A percentile compares a stretch with the other conserved stretches of the same genome.
These are phyloP conservation scores for Fomes fomentarius DNA, from an alignment of 1,284 basidiomycete species.

Conservation along the genomic window DNA sequence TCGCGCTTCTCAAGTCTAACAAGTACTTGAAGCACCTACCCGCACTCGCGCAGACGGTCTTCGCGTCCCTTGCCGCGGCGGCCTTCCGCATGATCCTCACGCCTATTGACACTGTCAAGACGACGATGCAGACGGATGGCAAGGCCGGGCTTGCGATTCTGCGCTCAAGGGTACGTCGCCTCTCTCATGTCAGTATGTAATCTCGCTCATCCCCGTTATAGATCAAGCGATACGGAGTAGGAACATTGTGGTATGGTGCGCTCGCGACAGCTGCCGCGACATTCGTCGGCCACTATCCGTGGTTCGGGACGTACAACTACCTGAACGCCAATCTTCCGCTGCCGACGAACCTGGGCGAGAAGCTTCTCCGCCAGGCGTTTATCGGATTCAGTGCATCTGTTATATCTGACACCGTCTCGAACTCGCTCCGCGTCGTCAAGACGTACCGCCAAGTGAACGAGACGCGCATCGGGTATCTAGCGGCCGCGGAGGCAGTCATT, in stretches of 20 bases:
- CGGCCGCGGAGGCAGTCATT: slow-evolving; percentile 70
- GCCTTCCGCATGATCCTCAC: slow-evolving; percentile 84
- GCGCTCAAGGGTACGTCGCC: slow-evolving; percentile 56
- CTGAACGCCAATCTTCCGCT: slow-evolving; percentile 66
- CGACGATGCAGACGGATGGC: slow-evolving; percentile 89
- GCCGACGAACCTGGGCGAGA: slow-evolving; percentile 55
- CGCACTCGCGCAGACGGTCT: slow-evolving; percentile 65
- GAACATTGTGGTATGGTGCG: slow-evolving; percentile 86
- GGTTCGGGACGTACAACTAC: slow-evolving; percentile 86
- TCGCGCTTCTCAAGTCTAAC: slow-evolving; percentile 76
- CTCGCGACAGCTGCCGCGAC: slow-evolving; percentile 88
- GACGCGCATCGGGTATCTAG: slow-evolving; percentile 72
- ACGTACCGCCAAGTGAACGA: slow-evolving; percentile 90
- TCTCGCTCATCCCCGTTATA: slow-evolving; percentile 28
- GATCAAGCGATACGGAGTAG: slow-evolving; percentile 76
- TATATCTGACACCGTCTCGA: slow-evolving; percentile 81
- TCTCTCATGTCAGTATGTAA: not conserved
- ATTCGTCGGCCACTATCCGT: slow-evolving; percentile 89
- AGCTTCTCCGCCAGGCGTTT: slow-evolving; percentile 77
- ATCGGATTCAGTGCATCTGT: slow-evolving; percentile 87
- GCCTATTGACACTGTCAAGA: slow-evolving; percentile 90
- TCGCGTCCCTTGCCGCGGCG: slow-evolving; percentile 73
- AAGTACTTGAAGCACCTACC: slow-evolving; percentile 67
- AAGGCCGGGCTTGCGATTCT: slow-evolving; percentile 67
- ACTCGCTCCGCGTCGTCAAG: slow-evolving; percentile 89